Conservation (phyloP, 2,329 filamentous ascomycete species). For the Niveomyces coronatus region DNA sequence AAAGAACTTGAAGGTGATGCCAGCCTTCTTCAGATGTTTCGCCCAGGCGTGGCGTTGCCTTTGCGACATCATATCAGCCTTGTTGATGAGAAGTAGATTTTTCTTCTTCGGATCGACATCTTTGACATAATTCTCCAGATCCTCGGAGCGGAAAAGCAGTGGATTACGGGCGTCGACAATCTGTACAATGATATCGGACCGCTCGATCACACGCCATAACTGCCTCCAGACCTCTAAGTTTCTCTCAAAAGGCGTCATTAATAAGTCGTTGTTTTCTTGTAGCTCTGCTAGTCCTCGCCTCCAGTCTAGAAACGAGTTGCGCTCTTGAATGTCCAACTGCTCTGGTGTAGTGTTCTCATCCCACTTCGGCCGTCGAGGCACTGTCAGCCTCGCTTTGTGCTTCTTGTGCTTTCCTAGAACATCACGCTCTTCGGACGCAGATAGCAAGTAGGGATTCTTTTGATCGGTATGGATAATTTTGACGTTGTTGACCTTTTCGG, state of each 20-base stretch:
- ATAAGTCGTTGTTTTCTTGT: constrained; percentile 84
- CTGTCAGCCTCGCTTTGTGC: constrained; percentile 70
- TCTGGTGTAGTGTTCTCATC: constrained; percentile 73
- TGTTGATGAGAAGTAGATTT: constrained; percentile 91
- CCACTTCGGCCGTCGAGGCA: constrained; percentile 85
- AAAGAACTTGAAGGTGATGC: constrained; percentile 92
- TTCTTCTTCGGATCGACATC: constrained; percentile 80
- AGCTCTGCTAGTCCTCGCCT: constrained; percentile 81
- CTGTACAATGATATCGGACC: constrained; percentile 90
- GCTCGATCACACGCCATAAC: constrained; percentile 94
- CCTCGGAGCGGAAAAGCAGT: constrained; percentile 84
- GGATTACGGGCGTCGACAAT: constrained; percentile 97
- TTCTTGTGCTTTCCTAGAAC: constrained; percentile 72
- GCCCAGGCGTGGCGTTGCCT: constrained; percentile 79
- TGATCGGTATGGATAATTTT: constrained; percentile 98
- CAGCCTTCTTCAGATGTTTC: constrained; percentile 67
- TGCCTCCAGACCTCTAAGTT: constrained; percentile 98
- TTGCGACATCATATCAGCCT: constrained; percentile 96
- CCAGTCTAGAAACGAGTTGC: constrained; percentile 77
- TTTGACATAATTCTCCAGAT: constrained; percentile 89
- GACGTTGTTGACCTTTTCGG: constrained; percentile 97
- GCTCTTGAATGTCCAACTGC: constrained; percentile 70
- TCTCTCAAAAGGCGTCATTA: constrained; percentile 96
- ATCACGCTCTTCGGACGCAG: constrained; percentile 69
- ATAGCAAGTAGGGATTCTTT: constrained; percentile 88